phyloP scores from a whole-genome alignment of 106 monocot species.

The Dactylorhiza incarnata region DNA sequence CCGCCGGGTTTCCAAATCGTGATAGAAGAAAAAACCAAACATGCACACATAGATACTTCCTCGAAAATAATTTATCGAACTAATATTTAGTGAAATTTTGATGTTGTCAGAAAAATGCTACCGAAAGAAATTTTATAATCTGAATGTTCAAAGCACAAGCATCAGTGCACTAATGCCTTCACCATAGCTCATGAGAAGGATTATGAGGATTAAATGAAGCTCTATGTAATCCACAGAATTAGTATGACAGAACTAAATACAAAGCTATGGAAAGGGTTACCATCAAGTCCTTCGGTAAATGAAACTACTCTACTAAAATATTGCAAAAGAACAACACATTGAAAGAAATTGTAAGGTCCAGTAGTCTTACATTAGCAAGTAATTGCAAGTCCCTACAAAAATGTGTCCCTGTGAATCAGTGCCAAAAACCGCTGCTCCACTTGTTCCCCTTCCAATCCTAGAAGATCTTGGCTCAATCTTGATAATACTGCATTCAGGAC shows the following conservation, averaged over 20 bases:
- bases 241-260: too few relatives aligned
- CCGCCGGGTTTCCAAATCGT: too few relatives aligned
- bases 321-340: background rate
- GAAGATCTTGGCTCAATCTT: constrained; percentile 33
- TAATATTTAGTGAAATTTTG: background rate
- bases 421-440: constrained; percentile 72
- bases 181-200: background rate
- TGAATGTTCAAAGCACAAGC: background rate
- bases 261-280: background rate
- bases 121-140: background rate
- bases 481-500: constrained; percentile 63
- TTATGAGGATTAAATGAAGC: background rate
- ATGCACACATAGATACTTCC: background rate
- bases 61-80: background rate
- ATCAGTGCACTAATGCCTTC: background rate
- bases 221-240: too few relatives aligned
- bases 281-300: background rate
- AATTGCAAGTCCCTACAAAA: constrained; percentile 82
- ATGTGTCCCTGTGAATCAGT: constrained; percentile 48
- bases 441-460: constrained; percentile 46
- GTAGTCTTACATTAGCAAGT: constrained; percentile 76
- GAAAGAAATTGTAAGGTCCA: background rate
- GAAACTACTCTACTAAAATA: background rate
- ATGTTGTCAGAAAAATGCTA: background rate
- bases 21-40: background rate